These are phyloP conservation scores for Platismatia glauca DNA, from an alignment of 495 filamentous ascomycete species.

Conservation along the genomic window DNA sequence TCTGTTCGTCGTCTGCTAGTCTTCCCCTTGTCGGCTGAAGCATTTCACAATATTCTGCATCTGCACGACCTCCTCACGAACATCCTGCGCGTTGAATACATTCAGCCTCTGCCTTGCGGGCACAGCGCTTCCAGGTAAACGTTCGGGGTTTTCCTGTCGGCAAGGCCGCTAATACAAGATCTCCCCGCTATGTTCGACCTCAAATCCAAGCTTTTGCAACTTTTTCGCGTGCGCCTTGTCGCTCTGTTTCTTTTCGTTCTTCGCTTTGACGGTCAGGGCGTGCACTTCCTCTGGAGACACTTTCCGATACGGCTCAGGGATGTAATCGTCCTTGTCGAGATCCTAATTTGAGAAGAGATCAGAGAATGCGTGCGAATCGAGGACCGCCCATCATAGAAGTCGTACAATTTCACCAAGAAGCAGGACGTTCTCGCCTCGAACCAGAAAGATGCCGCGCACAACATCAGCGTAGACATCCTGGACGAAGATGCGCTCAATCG, in stretches of 20 bases:
- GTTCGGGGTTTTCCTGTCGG: neutral
- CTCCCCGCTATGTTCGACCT: slow-evolving; percentile 75
- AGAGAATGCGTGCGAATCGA: neutral
- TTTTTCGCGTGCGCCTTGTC: slow-evolving; percentile 64
- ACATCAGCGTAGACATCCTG: slow-evolving; percentile 69
- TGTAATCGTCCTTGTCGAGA: slow-evolving; percentile 85
- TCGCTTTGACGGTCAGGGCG: slow-evolving; percentile 59
- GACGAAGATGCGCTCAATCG: slow-evolving; percentile 75
- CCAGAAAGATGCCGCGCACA: slow-evolving; percentile 72
- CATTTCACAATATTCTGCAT: slow-evolving; percentile 78
- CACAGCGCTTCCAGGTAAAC: neutral
- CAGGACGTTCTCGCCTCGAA: slow-evolving; percentile 88
- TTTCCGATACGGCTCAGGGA: slow-evolving; percentile 58
- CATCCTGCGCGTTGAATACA: too few species aligned
- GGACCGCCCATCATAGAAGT: neutral
- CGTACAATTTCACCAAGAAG: slow-evolving; percentile 83
- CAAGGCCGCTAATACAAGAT: slow-evolving; percentile 49
- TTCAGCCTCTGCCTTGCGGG: neutral
- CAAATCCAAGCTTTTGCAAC: slow-evolving; percentile 70
- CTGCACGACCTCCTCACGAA: slow-evolving; percentile 17
- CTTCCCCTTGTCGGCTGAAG: slow-evolving; percentile 24
- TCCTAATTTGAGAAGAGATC: slow-evolving; percentile 43
- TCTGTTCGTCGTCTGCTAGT: neutral
- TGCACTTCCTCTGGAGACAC: slow-evolving; percentile 62
- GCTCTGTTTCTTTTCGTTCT: slow-evolving; percentile 53